Conservation (phyloP, 768 basidiomycete genomes). For the Termitomyces sp. region DNA sequence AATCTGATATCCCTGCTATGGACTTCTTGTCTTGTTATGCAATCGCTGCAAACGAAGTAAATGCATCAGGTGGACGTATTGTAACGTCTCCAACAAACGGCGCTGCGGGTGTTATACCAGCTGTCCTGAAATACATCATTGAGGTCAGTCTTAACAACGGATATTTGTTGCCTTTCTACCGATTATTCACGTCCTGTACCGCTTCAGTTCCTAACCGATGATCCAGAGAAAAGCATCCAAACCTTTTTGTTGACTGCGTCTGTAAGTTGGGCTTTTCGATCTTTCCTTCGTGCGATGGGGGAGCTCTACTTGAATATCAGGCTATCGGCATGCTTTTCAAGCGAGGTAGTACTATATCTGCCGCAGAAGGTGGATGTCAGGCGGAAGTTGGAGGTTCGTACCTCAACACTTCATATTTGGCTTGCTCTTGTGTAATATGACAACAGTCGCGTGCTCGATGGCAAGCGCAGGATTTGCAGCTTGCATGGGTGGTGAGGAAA, state of each 20-base stretch:
- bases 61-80: constrained; percentile 88
- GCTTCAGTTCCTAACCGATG: constrained; percentile 78
- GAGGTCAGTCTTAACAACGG: constrained; percentile 50
- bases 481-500: constrained; percentile 73
- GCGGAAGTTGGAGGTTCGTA: constrained; percentile 85
- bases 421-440: background rate
- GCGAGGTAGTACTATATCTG: constrained; percentile 93
- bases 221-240: constrained; percentile 80
- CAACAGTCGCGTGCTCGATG: constrained; percentile 88
- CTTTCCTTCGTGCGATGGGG: background rate
- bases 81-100: constrained; percentile 95
- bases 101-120: constrained; percentile 90
- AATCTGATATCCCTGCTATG: constrained; percentile 86
- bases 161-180: background rate
- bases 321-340: constrained; percentile 96
- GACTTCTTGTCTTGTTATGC: constrained; percentile 94
- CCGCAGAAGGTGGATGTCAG: constrained; percentile 93
- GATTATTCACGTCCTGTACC: background rate
- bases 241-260: constrained; percentile 90
- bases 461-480: constrained; percentile 91
- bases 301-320: constrained; percentile 26
- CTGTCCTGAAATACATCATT: constrained; percentile 83
- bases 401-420: background rate
- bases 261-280: constrained; percentile 35
- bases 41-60: constrained; percentile 93